Conservation (phyloP, 257 asterid genomes). For the Jasminum sambac region DNA sequence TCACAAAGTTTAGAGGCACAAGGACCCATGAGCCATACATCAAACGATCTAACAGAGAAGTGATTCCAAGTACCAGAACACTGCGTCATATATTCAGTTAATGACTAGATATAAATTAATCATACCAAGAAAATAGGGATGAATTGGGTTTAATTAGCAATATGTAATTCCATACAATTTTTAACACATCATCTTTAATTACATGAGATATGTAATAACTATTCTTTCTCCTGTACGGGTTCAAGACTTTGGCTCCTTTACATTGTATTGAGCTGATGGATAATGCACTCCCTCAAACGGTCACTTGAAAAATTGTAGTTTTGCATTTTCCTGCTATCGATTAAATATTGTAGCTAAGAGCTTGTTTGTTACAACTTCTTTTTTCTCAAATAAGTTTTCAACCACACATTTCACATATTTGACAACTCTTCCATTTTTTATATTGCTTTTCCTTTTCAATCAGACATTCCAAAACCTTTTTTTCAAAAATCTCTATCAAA, state of each 20-base stretch:
- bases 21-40: constrained; percentile 88
- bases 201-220: not conserved
- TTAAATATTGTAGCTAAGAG: not conserved
- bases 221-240: not conserved
- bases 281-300: not conserved
- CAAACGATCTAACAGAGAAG: constrained; percentile 68
- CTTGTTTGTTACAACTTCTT: too few species aligned
- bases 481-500: too few species aligned
- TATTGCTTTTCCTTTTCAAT: too few species aligned
- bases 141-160: not conserved
- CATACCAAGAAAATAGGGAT: not conserved
- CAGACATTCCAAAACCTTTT: too few species aligned
- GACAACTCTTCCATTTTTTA: too few species aligned
- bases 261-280: not conserved
- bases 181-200: not conserved
- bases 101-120: constrained; percentile 21
- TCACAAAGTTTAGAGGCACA: constrained; percentile 86
- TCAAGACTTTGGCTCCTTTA: not conserved
- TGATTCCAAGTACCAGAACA: constrained; percentile 77
- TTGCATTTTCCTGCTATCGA: not conserved
- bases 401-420: too few species aligned
- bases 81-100: constrained; percentile 47
- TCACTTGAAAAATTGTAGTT: not conserved
- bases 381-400: too few species aligned
- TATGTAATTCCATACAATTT: not conserved